phyloP scores from a whole-genome alignment of 495 filamentous ascomycete species.

The Annulohypoxylon bovei region DNA sequence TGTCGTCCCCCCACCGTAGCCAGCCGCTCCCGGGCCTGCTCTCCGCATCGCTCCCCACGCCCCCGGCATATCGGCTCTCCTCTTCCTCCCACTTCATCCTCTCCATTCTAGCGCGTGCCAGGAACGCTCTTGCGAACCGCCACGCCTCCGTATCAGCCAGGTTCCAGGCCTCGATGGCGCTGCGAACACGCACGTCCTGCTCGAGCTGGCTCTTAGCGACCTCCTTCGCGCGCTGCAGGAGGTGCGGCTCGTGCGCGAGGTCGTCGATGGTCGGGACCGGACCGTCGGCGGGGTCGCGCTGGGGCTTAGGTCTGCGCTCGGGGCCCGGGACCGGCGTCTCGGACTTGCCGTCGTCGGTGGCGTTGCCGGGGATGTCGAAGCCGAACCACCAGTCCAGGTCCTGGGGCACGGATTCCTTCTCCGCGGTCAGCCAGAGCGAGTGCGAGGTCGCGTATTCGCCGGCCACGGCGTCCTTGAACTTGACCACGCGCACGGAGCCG shows the following conservation, averaged over 20 bases:
- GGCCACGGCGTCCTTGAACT: slow-evolving; percentile 85
- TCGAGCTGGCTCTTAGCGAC: slow-evolving; percentile 57
- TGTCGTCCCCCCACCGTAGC: slow-evolving; percentile 47
- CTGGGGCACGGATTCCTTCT: slow-evolving; percentile 62
- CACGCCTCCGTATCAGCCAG: slow-evolving; percentile 92
- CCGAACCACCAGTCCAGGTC: slow-evolving; percentile 91
- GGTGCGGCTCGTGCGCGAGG: slow-evolving; percentile 63
- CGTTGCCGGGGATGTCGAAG: slow-evolving; percentile 74
- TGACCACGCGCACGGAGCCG: slow-evolving; percentile 69
- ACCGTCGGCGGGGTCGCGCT: slow-evolving; percentile 56
- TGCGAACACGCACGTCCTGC: slow-evolving; percentile 58
- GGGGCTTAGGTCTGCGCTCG: slow-evolving; percentile 50
- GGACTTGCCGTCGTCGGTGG: slow-evolving; percentile 62
- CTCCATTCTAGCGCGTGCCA: slow-evolving; percentile 68
- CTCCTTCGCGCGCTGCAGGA: slow-evolving; percentile 69
- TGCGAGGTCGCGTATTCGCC: slow-evolving; percentile 64
- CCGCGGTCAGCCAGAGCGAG: slow-evolving; percentile 84
- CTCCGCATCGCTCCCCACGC: slow-evolving; percentile 54
- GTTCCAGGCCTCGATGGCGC: slow-evolving; percentile 89
- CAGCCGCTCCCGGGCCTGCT: slow-evolving; percentile 40
- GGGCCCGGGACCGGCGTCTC: slow-evolving; percentile 60
- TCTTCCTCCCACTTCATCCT: slow-evolving; percentile 74
- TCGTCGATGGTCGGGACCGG: slow-evolving; percentile 62
- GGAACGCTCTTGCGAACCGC: slow-evolving; percentile 84
- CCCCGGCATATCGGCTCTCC: slow-evolving; percentile 70